A percentile compares a stretch with the other conserved stretches of the same genome.
phyloP scores from a whole-genome alignment of 2,329 filamentous ascomycete species.

The Xylaria sp. region DNA sequence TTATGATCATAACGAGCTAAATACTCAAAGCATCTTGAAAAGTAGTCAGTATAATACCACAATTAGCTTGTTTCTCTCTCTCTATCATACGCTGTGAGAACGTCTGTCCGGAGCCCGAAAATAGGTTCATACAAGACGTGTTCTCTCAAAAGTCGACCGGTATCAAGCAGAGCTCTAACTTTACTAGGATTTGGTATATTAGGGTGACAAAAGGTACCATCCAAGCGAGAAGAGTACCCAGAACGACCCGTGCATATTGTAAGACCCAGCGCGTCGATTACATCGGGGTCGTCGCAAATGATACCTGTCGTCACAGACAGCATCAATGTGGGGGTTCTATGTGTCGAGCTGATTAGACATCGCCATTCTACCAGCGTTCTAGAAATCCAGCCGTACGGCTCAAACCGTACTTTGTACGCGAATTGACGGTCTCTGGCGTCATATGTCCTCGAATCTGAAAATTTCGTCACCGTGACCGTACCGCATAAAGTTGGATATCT shows the following conservation, averaged over 20 bases:
- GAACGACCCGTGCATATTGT: background rate
- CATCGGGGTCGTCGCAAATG: conserved; percentile 27
- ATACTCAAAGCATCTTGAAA: background rate
- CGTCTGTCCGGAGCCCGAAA: background rate
- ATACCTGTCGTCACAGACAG: conserved; percentile 16
- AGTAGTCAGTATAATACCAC: background rate
- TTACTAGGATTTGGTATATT: conserved; percentile 12
- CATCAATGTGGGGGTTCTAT: background rate
- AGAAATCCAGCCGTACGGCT: conserved; percentile 31
- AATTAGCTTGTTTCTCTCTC: background rate
- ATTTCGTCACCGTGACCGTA: background rate
- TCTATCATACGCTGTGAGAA: conserved; percentile 10
- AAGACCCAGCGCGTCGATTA: conserved; percentile 29
- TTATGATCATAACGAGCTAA: background rate
- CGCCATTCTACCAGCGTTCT: conserved; percentile 26
- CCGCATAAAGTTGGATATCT: conserved; percentile 2
- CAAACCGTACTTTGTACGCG: conserved; percentile 24
- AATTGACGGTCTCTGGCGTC: background rate
- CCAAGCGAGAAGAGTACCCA: background rate
- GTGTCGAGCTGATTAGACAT: conserved; percentile 6
- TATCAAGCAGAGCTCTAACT: conserved; percentile 19
- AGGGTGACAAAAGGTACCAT: background rate
- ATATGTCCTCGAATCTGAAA: background rate
- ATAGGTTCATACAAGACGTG: background rate
- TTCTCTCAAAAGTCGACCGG: conserved; percentile 17